These are phyloP conservation scores for Pichia sp. DNA, from an alignment of 1,139 yeast species.

Conservation along the genomic window DNA sequence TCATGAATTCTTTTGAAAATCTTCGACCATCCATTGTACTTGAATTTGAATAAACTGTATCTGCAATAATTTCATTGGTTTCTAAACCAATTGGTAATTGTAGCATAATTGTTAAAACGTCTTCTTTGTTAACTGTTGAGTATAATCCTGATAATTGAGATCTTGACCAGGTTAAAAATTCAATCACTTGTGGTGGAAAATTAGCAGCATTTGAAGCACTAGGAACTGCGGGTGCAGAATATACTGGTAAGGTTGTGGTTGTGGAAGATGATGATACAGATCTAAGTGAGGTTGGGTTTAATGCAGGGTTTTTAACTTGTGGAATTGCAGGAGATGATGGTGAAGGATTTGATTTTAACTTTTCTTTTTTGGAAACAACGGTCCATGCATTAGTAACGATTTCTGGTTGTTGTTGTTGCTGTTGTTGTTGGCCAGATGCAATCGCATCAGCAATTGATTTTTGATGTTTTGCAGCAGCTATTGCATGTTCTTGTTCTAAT, in stretches of 20 bases:
- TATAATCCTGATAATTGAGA: conserved; percentile 65
- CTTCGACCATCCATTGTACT: conserved; percentile 93
- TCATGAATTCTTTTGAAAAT: conserved; percentile 84
- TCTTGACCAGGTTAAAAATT: conserved; percentile 82
- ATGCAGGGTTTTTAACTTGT: conserved; percentile 11
- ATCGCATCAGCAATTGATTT: conserved; percentile 15
- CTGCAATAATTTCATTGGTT: conserved; percentile 80
- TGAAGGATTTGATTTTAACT: conserved; percentile 20
- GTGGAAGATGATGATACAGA: conserved; percentile 26
- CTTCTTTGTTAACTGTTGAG: conserved; percentile 67
- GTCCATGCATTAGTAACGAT: conserved; percentile 39
- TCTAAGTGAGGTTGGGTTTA: conserved; percentile 20
- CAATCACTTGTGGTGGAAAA: conserved; percentile 39
- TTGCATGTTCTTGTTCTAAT: conserved; percentile 20
- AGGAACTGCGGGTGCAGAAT: conserved; percentile 7
- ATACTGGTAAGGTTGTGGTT: not conserved
- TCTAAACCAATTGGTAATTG: conserved; percentile 72
- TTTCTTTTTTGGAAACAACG: conserved; percentile 34
- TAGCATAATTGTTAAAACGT: conserved; percentile 71
- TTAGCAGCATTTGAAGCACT: not conserved
- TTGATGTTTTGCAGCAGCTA: conserved; percentile 12
- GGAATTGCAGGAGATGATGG: conserved; percentile 12
- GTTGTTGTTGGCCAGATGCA: conserved; percentile 15
- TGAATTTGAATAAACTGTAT: conserved; percentile 85
- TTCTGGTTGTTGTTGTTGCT: conserved; percentile 16